Conservation (phyloP, 2,329 filamentous ascomycete species). For the Pseudogymnoascus sp. region DNA sequence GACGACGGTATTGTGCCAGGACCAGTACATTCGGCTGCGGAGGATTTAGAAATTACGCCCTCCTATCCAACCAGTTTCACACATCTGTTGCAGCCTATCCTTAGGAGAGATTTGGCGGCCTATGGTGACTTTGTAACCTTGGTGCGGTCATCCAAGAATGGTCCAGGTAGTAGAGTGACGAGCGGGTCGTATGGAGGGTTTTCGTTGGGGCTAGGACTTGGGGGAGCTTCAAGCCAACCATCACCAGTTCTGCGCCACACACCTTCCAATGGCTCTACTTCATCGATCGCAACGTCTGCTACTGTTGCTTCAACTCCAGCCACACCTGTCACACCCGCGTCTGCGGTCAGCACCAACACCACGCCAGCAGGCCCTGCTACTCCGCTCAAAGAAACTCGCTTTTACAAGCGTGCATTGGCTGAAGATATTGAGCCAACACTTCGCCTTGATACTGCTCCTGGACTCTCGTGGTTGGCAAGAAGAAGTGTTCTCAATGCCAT, state of each 20-base stretch:
- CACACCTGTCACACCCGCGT: conserved; percentile 52
- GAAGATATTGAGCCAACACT: conserved; percentile 95
- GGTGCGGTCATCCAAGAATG: conserved; percentile 57
- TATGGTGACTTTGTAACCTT: conserved; percentile 83
- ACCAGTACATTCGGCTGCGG: conserved; percentile 17
- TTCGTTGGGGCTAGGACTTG: conserved; percentile 35
- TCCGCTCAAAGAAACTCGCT: conserved; percentile 79
- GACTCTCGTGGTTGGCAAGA: conserved; percentile 86
- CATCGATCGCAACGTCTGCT: conserved; percentile 46
- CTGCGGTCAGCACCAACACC: conserved; percentile 40
- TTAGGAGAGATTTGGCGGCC: conserved; percentile 71
- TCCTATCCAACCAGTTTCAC: conserved; percentile 65
- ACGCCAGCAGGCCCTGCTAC: conserved; percentile 37
- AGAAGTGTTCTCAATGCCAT: conserved; percentile 77
- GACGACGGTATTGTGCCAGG: conserved; percentile 38
- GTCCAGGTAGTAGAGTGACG: conserved; percentile 57
- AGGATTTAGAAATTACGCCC: conserved; percentile 41
- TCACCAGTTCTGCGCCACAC: conserved; percentile 30
- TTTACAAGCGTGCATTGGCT: conserved; percentile 80
- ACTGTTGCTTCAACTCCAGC: conserved; percentile 47
- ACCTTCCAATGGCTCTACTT: conserved; percentile 52
- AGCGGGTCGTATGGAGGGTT: conserved; percentile 63
- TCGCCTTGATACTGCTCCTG: conserved; percentile 79
- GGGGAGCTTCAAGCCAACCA: conserved; percentile 33
- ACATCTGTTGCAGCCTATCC: conserved; percentile 73